Base-by-base conservation (phyloP, 805 yeast species). In the Pichia ethanolica region DNA sequence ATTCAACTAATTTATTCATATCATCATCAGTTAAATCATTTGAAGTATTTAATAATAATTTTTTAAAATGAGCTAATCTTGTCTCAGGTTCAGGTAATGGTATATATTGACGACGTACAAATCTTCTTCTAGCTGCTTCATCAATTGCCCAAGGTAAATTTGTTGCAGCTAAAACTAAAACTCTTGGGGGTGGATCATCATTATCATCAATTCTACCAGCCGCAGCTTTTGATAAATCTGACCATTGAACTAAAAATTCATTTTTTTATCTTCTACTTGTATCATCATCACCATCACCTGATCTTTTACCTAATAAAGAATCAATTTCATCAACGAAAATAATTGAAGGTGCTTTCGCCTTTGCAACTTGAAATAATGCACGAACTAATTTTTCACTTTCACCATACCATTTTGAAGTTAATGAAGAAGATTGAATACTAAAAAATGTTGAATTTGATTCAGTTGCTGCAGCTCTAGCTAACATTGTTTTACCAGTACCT, bases 401-500 rank as follows among this genome's bases (percentile, higher is more conserved):
- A 47, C 98, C 98, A 51, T 90, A 71, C 59, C 81, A 85, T 61
- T 86, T 86, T 14, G 97, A 89, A 3, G 96, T 86, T 53, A 91
- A 73, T 5, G 95, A 84, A 0, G 96, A 87, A 2, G 97, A 95
- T 56, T 91, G 83, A 34, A 91, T 89, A 27, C 93, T 81, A 66
- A 91, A 91, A 62, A 91, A 91, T 0, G 97, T 90, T 0, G 96
- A 88, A 52, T 85, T 83, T 7, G 96, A 85, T 69, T 93, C 98
- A 3, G 95, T 87, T 3, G 97, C 98, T 3, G 93, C 97, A 0
- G 98, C 96, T 55, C 96, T 74, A 0, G 97, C 97, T 56, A 91
- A 75, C 98, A 91, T 90, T 1, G 97, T 90, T 62, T 93, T 91
- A 49, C 98, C 98, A 0, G 98, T 91, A n/a, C 99, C 99, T 0